Conservation (phyloP, 208 protist genomes). For the Trypanosoma theileri region DNA sequence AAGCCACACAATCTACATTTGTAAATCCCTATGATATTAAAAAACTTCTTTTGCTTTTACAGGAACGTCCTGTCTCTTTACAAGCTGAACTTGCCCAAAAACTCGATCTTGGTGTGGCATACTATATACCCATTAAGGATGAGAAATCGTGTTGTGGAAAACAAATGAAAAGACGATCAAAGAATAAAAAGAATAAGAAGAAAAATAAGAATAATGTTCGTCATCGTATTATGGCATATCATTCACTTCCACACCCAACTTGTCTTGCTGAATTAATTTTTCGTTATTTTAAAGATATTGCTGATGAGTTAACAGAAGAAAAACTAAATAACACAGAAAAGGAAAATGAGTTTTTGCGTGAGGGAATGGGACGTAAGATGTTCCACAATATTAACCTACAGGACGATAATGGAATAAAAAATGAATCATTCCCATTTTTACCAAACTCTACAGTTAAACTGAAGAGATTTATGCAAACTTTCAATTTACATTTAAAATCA, state of each 20-base stretch:
- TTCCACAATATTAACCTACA: neutral
- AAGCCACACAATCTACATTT: neutral
- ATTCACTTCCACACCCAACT: conserved; percentile 5
- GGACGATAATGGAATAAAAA: neutral
- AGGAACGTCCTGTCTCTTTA: neutral
- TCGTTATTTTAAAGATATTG: neutral
- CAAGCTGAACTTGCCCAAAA: neutral
- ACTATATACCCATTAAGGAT: neutral
- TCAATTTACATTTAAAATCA: neutral
- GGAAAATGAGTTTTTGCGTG: neutral
- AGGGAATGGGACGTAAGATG: too few relatives aligned
- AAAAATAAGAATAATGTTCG: neutral
- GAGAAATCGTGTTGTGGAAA: neutral
- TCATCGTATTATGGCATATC: conserved; percentile 2
- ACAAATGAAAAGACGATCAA: neutral
- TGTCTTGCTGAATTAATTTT: conserved; percentile 9
- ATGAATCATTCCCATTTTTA: neutral
- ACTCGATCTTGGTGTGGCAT: conserved; percentile 1
- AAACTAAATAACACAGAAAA: neutral
- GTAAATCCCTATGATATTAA: neutral
- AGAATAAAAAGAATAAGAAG: neutral
- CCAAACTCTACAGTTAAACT: neutral
- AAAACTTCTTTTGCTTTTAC: conserved; percentile 2
- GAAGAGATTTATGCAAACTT: too few relatives aligned
- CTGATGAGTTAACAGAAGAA: neutral